Conservation (phyloP, 176 grass and related monocot species). For the Guadua angustifolia region DNA sequence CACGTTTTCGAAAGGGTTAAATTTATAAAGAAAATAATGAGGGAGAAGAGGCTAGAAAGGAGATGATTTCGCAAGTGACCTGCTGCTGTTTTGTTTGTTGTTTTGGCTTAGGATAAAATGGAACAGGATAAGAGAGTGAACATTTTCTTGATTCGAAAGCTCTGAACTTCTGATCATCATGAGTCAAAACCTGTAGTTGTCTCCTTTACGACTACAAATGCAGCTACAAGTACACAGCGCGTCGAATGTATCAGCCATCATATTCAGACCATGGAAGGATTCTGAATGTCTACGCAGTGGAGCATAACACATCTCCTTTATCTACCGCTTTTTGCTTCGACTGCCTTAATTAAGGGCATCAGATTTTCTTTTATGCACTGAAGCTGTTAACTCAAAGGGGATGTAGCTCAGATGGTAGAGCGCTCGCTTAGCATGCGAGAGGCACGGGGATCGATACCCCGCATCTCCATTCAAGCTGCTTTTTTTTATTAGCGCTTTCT, state of each 20-base stretch:
- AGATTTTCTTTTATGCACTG: too few species aligned
- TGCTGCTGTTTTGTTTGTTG: neutral
- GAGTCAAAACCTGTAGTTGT: neutral
- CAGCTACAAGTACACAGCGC: neutral
- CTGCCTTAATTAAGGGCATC: too few species aligned
- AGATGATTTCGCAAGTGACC: too few species aligned
- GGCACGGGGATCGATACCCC: slow-evolving; percentile 88
- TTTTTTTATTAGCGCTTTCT: neutral
- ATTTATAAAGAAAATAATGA: too few species aligned
- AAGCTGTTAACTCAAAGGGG: neutral
- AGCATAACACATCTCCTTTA: too few species aligned
- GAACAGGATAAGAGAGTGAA: neutral
- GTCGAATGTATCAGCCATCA: too few species aligned
- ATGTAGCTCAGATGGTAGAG: slow-evolving; percentile 99
- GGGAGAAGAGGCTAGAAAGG: too few species aligned
- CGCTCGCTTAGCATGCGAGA: slow-evolving; percentile 99
- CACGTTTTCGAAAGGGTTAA: too few species aligned
- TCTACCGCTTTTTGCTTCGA: too few species aligned
- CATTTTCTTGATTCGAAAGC: neutral
- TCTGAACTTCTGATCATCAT: neutral
- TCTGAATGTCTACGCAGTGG: too few species aligned
- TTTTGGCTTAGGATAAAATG: neutral
- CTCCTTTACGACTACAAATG: neutral
- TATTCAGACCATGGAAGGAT: too few species aligned
- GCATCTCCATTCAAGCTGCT: slow-evolving; percentile 43